Base-by-base conservation (phyloP, 2,329 filamentous ascomycete species). In the Shiraia bambusicola region DNA sequence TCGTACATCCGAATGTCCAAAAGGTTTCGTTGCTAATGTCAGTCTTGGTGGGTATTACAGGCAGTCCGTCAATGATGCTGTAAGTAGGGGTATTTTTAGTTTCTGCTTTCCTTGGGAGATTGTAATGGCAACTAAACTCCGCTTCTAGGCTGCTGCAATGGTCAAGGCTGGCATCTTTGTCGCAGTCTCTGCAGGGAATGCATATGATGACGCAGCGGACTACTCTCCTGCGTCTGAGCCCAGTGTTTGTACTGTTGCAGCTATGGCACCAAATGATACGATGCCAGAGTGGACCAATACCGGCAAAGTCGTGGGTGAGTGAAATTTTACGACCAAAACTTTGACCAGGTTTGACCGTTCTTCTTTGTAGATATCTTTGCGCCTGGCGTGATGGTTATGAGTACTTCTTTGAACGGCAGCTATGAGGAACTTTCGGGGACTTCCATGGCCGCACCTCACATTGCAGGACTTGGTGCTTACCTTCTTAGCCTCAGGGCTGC, bases 401-500 rank as follows among this genome's bases (percentile, higher is more conserved):
- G 72, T 56, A 72, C 79, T 22, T 81, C 49, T 50, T 56, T 53
- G 27, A 44, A 72, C 25, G 64, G 67, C 30, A 63, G 61, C 3
- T 61, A 53, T 63, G 70, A 69, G 37, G 73, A 65, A 34, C 74
- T 82, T 51, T 76, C 73, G 10, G 83, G 82, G 12, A 86, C 82
- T 6, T 80, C 75, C 27, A 84, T 84, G 82, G 82, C 84, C 25
- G 77, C 77, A n/a, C 85, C 84, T 4, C 84, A 87, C 62, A 74
- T 88, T 38, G 77, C 80, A 26, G 85, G 85, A 37, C 73, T 88
- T 9, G 82, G 78, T 16, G 84, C 84, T 25, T 88, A 87, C 68
- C 71, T 88, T 31, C 80, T 87, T 70, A 65, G 67, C 9, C 63
- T 76, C 26, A 69, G 45, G 55, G 19, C 4, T 4, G 59, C 12